These are phyloP conservation scores for Podosphaera xanthii DNA, from an alignment of 2,329 filamentous ascomycete genomes.

Conservation along the genomic window DNA sequence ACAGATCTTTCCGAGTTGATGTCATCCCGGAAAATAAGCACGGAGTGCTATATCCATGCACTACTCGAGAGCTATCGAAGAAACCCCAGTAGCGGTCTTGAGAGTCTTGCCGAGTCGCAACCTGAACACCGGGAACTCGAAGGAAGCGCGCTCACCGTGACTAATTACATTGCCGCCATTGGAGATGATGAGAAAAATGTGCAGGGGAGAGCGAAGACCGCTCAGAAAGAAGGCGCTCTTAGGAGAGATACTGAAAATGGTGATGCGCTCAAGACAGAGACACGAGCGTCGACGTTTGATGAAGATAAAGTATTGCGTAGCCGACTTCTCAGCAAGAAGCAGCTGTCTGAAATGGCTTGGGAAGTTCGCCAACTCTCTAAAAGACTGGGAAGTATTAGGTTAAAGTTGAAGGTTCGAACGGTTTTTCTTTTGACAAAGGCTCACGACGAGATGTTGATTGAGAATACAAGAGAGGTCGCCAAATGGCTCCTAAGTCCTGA, in stretches of 20 bases:
- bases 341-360: conserved; percentile 92
- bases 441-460: conserved; percentile 62
- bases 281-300: conserved; percentile 3
- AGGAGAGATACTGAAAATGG: conserved; percentile 2
- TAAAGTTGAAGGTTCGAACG: conserved; percentile 59
- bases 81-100: conserved; percentile 11
- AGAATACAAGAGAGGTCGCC: conserved; percentile 52
- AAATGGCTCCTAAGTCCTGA: conserved; percentile 61
- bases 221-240: conserved; percentile 23
- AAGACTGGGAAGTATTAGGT: conserved; percentile 57
- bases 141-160: background rate
- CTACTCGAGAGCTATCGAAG: conserved; percentile 34
- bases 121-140: background rate
- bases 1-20: conserved; percentile 22
- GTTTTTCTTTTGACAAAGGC: conserved; percentile 83
- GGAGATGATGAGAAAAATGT: conserved; percentile 2
- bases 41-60: conserved; percentile 42
- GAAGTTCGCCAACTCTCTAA: conserved; percentile 80
- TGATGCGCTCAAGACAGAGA: conserved; percentile 3
- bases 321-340: conserved; percentile 79
- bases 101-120: conserved; percentile 11
- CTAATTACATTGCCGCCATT: background rate
- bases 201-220: conserved; percentile 9
- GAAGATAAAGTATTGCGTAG: conserved; percentile 21
- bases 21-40: conserved; percentile 20